Evolutionary conservation across 1,284 basidiomycete genomes (phyloP), one percentile per base, ranked within the genome.

Genomic region (Trichosporon faecale): DNA sequence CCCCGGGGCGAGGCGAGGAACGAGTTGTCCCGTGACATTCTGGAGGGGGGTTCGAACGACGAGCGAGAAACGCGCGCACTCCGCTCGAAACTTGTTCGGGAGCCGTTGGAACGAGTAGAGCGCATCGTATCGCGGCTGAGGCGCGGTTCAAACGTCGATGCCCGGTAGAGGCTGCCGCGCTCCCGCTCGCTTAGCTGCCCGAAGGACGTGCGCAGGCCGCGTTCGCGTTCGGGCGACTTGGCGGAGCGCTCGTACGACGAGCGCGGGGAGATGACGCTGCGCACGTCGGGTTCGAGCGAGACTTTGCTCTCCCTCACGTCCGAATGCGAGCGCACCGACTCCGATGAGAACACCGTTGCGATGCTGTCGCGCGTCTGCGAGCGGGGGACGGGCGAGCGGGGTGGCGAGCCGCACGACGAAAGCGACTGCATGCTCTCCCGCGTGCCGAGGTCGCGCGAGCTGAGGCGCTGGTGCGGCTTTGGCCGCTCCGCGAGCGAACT

Each of bases 341-440:
- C 57, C 16, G 57, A 18, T 16, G 57, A 61, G 27, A 61, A 31
- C 16, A 61, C 57, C 16, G 57, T 61, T 5, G 57, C 57, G 27
- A 61, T 18, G 57, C 57, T 61, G 57, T 61, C 57, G 29, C 57
- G 57, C 57, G 57, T 61, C 16, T 61, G 27, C 27, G 57, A 61
- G 29, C 57, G 57, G 7, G 29, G 52, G 3, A 57, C 52, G 29
- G 57, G 57, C 27, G 57, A 61, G 16, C 27, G 57, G 14, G 27
- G 18, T 1, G 27, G 57, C 16, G 57, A 29, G 29, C 57, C 57
- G 57, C 57, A 31, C 29, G 57, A 61, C 18, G 57, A 61, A 16
- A 61, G 57, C 27, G 57, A 31, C 57, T 61, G 57, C 57, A 61
- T 61, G 57, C 57, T 61, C 57, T 61, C 57, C 27, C 57, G 57